These are phyloP conservation scores for Tuber melanosporum DNA, from an alignment of 495 filamentous ascomycete species.

Conservation along the genomic window DNA sequence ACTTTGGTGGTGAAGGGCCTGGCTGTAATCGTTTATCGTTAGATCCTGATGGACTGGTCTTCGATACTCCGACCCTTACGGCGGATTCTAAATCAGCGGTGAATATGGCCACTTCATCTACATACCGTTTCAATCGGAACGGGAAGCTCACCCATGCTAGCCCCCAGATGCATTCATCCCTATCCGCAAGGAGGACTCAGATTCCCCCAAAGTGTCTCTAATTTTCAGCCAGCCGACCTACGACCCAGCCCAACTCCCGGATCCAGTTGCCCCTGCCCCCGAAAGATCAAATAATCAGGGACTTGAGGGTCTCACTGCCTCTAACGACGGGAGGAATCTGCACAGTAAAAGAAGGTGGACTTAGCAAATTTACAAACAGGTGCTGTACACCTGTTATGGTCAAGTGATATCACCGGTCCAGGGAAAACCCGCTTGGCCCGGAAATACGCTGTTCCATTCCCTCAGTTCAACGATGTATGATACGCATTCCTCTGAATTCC, in stretches of 20 bases:
- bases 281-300: conserved; percentile 73
- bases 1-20: conserved; percentile 58
- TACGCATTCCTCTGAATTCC: conserved; percentile 21
- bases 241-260: conserved; percentile 45
- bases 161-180: conserved; percentile 65
- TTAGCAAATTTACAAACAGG: conserved; percentile 49
- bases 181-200: conserved; percentile 50
- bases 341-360: conserved; percentile 53
- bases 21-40: conserved; percentile 59
- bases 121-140: conserved; percentile 49
- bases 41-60: conserved; percentile 66
- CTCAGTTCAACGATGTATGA: conserved; percentile 49
- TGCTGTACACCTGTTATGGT: conserved; percentile 53
- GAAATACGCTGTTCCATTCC: conserved; percentile 65
- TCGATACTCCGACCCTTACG: conserved; percentile 50
- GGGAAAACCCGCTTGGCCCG: conserved; percentile 47
- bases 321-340: conserved; percentile 57
- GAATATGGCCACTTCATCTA: conserved; percentile 76
- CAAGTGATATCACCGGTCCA: conserved; percentile 51
- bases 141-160: conserved; percentile 59
- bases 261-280: conserved; percentile 53
- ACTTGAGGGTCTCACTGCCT: conserved; percentile 65
- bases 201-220: not conserved
- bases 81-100: conserved; percentile 68
- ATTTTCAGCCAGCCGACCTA: conserved; percentile 42